Conservation (phyloP, 192 early-diverging fungal species). For the Backusella mclennaniae region DNA sequence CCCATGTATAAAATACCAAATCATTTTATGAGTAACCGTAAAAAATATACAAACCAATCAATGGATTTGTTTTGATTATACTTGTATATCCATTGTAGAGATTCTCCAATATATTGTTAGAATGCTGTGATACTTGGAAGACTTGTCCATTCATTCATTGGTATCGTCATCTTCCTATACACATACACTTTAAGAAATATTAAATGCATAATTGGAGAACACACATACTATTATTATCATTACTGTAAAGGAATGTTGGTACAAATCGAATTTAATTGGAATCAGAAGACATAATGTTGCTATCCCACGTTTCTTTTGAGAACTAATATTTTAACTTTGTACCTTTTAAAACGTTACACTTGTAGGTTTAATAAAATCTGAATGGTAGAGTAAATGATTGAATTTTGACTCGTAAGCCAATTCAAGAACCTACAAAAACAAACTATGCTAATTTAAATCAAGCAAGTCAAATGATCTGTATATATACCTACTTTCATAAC, state of each 20-base stretch:
- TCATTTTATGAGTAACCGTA: too few relatives aligned
- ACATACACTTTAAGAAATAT: too few relatives aligned
- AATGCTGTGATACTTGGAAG: neutral
- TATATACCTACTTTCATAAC: too few relatives aligned
- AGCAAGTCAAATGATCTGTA: too few relatives aligned
- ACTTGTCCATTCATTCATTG: neutral
- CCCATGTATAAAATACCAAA: too few relatives aligned
- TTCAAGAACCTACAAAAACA: too few relatives aligned
- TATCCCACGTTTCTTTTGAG: neutral
- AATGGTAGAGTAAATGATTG: neutral
- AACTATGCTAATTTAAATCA: too few relatives aligned
- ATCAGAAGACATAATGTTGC: neutral
- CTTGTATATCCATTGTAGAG: neutral
- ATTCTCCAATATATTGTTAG: neutral
- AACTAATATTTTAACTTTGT: neutral
- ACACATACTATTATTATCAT: too few relatives aligned
- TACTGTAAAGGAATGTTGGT: neutral
- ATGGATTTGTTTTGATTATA: neutral
- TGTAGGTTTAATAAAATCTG: neutral
- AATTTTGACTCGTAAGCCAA: neutral
- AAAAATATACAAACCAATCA: neutral
- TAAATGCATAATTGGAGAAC: too few relatives aligned
- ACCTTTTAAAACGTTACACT: neutral
- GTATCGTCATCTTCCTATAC: too few relatives aligned
- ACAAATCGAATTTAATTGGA: neutral